phyloP scores from a whole-genome alignment of 257 asterid genomes.

The Forsythia suspensa region DNA sequence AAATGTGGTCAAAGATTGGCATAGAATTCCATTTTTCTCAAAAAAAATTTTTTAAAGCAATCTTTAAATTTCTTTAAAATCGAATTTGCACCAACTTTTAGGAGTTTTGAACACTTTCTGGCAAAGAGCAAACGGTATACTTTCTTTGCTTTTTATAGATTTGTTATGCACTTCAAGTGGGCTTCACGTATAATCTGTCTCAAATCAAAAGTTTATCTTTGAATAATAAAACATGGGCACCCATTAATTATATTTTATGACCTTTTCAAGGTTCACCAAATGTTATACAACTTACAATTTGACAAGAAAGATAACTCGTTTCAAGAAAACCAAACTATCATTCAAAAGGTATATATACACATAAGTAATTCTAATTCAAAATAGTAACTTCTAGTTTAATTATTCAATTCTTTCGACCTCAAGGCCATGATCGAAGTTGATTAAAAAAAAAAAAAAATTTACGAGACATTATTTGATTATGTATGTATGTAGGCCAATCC shows the following conservation, averaged over 20 bases:
- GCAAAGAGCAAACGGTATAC: slow-evolving; percentile 21
- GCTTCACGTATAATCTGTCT: slow-evolving; percentile 22
- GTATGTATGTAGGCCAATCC: not conserved
- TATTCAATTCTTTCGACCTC: too few species aligned
- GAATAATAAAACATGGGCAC: not conserved
- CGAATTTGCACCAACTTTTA: slow-evolving; percentile 20
- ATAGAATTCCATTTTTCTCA: not conserved
- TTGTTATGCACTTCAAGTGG: slow-evolving; percentile 27
- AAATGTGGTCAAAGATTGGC: not conserved
- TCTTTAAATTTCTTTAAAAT: slow-evolving; percentile 6
- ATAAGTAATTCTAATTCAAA: too few species aligned
- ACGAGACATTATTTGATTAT: too few species aligned
- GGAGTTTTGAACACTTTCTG: slow-evolving; percentile 29
- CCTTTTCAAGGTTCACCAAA: not conserved
- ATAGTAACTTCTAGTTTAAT: too few species aligned
- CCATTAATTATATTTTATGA: not conserved
- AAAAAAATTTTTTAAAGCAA: too few species aligned
- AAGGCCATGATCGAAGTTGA: too few species aligned
- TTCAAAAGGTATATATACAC: too few species aligned
- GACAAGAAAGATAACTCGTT: not conserved
- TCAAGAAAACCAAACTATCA: too few species aligned
- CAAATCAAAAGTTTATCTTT: not conserved
- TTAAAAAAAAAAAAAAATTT: too few species aligned
- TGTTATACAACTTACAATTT: not conserved
- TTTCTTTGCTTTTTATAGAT: slow-evolving; percentile 10